Evolutionary conservation across 1,284 basidiomycete genomes (phyloP).

Genomic region (Tranzscheliella williamsii): DNA sequence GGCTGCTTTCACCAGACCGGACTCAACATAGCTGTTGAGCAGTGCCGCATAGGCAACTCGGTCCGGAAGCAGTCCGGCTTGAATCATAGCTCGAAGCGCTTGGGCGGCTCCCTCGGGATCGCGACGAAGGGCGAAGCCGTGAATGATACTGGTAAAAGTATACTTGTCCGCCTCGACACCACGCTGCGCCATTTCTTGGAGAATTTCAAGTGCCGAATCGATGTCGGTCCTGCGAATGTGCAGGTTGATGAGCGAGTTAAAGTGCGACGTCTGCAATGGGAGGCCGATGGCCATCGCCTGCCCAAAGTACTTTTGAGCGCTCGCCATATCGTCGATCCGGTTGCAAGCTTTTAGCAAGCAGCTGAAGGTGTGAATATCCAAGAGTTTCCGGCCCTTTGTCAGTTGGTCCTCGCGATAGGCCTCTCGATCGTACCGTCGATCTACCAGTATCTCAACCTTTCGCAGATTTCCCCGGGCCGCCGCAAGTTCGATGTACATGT

Average conservation of each 20-base stretch:
- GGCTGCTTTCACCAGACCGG: constrained; percentile 77
- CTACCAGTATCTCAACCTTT: constrained; percentile 5
- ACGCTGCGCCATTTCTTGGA: constrained; percentile 70
- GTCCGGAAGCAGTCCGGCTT: constrained; percentile 15
- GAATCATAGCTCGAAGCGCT: constrained; percentile 69
- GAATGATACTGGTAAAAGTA: constrained; percentile 70
- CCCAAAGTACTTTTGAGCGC: constrained; percentile 16
- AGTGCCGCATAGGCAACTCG: constrained; percentile 66
- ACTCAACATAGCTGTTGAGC: constrained; percentile 81
- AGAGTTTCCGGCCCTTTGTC: constrained; percentile 5
- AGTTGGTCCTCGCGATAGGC: constrained; percentile 2
- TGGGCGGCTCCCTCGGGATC: constrained; percentile 73
- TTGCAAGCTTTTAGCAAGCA: constrained; percentile 22
- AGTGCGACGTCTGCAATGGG: constrained; percentile 4
- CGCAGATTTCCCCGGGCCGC: constrained; percentile 29
- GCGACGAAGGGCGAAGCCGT: constrained; percentile 70
- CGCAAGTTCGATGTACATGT: constrained; percentile 3
- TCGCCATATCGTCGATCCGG: constrained; percentile 17
- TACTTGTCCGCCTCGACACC: constrained; percentile 66
- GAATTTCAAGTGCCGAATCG: constrained; percentile 66
- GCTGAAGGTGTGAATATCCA: constrained; percentile 4
- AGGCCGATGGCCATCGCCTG: constrained; percentile 17
- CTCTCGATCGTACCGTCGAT: constrained; percentile 13
- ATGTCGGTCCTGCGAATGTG: constrained; percentile 28
- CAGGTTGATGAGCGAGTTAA: constrained; percentile 30